Base-by-base conservation (phyloP, 768 basidiomycete species). In the Artomyces pyxidatus region DNA sequence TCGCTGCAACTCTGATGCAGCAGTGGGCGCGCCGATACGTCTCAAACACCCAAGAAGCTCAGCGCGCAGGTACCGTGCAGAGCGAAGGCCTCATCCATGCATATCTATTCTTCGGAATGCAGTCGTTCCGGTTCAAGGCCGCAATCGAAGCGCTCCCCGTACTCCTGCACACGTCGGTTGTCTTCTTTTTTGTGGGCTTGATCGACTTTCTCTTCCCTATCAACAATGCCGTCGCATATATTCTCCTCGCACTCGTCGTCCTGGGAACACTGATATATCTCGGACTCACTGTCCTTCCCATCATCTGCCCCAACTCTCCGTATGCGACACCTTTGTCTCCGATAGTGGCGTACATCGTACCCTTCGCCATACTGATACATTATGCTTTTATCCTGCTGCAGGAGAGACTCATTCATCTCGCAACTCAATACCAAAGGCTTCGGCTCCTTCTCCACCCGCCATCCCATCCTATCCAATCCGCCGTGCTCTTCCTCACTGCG, bases 131-230 rank as follows among this genome's bases (percentile, higher is more conserved):
- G 7, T 42, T 54, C 29, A 37, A 38, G 8, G 30, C 45, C 19
- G 39, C 44, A 6, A 26, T 54, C 5, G 26, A 42, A 5, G 43
- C 40, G 21, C 37, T 57, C 7, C 55, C 53, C 12, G 19, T 49
- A 8, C 37, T 57, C 10, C 48, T 51, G 21, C 49, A 51, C 30
- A 26, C 49, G 11, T 47, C 53, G 1, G 42, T 54, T n/a, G 41
- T 54, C 50, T 43, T 55, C 4, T 55, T 57, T 53, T 29, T 57
- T 39, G 37, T 39, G 19, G 55, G 55, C 3, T 38, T 57, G 21
- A n/a, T 51, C 22, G 49, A 43, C 8, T 57, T 54, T 39, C 40
- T 54, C 6, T 51, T 50, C 42, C 49, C 49, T 0, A 48, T 57
- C 37, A 41, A 54, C 9, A 22, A 23, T 26, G 29, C 45, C 1